Base-by-base conservation (phyloP, 1,284 basidiomycete species). In the Sanghuangporus baumii region DNA sequence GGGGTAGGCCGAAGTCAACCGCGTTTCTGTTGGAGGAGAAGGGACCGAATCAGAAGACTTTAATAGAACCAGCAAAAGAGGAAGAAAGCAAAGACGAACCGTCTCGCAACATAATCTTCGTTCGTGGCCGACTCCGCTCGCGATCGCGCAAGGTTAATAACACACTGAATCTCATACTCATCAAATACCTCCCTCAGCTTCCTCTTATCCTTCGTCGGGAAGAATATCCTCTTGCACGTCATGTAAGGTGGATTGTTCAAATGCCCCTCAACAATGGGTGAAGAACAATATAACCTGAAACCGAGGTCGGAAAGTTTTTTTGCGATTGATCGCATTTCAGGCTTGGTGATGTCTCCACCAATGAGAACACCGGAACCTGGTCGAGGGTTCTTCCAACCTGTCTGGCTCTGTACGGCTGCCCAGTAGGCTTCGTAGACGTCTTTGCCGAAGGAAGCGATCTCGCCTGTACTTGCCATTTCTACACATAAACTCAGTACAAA, bases 381-480 rank as follows among this genome's bases (percentile, higher is more conserved):
- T 81, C 96, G 94, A 41, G 96, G 97, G 2, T 88, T 88, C 46
- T 89, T 84, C 64, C 97, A 97, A 7, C 93, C 94, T 3, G 93
- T 96, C 7, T 92, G 94, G 67, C 89, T 93, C 59, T 91, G 85
- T 41, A 95, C 81, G 8, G 92, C 88, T 7, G 93, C 88, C 96
- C 96, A 98, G 78, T 98, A 98, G 9, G 96, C 97, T 75, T 99
- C 97, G 71, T 96, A 88, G 47, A 98, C 80, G 73, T 98, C 92
- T 72, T 87, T 86, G 54, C 96, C 97, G 73, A 99, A 99, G 67
- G 92, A 89, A n/a, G 97, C 97, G 20, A 99, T 94, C 76, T 99
- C 96, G 61, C 96, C 97, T 6, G 97, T 99, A 70, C 93, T 96
- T 0, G 96, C 95, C 97, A 99, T 99, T 81, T 98, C 94, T 89